Evolutionary conservation across 306 rosid genomes (phyloP), one percentile per base, ranked within the genome.

Genomic region (Prunus mongolica): DNA sequence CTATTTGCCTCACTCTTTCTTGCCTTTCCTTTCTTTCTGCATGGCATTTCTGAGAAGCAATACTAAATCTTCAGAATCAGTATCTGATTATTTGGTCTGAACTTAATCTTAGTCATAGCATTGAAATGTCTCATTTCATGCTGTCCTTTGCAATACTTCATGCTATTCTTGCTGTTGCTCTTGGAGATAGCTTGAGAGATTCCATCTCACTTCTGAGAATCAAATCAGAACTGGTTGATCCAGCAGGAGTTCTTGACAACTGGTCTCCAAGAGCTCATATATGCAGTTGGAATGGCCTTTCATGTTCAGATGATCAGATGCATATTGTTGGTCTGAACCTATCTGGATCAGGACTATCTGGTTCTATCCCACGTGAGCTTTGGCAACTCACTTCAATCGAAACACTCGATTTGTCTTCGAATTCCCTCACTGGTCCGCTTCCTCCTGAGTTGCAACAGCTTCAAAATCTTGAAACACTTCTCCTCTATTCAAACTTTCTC

Each of bases 371-470:
- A 27, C 32, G 32, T 41, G 90, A 88, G 76, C 74, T 92, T 49
- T 84, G 82, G 69, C 82, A 71, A 50, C 79, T 95, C 66, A 44
- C 78, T 79, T 80, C 87, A 52, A 90, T 95, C 76, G 87, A 87
- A 92, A 81, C 82, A 30, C 90, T 95, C 46, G 99, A 95, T 83
- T 80, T 95, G 84, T 92, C 99, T 44, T 87, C 87, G 34, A 95
- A 95, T 78, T 80, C 73, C 20, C 86, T 95, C 79, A 76, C 85
- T 18, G 97, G 99, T 12, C 80, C 83, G 15, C 87, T 95, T 62
- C 96, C 99, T 77, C 72, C 87, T 34, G 92, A 87, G 80, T 74
- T 95, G 19, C 84, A 91, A 12, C 75, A 63, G 78, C 93, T 90
- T 77, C 88, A 85, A 81, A 86, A 83, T 82, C 92, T 95, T 68